These are phyloP conservation scores for Incumbomyces delicatus DNA, from an alignment of 2,329 filamentous ascomycete species.

Conservation along the genomic window DNA sequence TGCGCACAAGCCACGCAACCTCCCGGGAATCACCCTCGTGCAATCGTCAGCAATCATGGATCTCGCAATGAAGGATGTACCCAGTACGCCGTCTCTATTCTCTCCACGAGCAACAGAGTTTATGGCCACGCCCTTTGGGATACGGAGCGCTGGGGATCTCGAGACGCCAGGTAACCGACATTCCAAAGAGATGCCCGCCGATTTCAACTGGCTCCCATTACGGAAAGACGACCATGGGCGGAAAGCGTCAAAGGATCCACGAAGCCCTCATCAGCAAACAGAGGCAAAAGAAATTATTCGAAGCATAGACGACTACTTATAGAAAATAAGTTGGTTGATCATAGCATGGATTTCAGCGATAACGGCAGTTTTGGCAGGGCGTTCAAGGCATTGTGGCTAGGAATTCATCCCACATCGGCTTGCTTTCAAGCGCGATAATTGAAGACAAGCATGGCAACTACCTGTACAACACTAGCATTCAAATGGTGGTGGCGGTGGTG, in stretches of 20 bases:
- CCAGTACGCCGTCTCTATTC: constrained; percentile 30
- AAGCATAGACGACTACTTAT: constrained; percentile 21
- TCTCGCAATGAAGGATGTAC: constrained; percentile 30
- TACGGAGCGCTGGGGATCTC: constrained; percentile 27
- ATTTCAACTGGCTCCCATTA: constrained; percentile 3
- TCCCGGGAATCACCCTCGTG: constrained; percentile 6
- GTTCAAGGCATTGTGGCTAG: neutral
- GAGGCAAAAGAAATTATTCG: constrained; percentile 18
- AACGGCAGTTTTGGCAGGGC: constrained; percentile 1
- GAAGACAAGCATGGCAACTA: no score
- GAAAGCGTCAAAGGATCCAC: constrained; percentile 14
- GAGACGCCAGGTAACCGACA: constrained; percentile 10
- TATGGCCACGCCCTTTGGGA: constrained; percentile 29
- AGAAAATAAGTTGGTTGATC: constrained; percentile 3
- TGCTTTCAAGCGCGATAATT: no score
- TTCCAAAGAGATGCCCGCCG: neutral
- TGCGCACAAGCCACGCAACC: constrained; percentile 17
- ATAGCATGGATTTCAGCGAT: neutral
- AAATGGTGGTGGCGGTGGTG: no score
- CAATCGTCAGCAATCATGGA: constrained; percentile 27
- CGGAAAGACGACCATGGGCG: constrained; percentile 1
- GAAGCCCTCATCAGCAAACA: constrained; percentile 21
- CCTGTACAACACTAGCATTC: no score
- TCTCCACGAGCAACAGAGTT: constrained; percentile 38
- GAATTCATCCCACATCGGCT: neutral